Evolutionary conservation across 108 stramenopile species (phyloP), one percentile per base, ranked within the genome.

Genomic region (Cyclostephanos invisitatus): DNA sequence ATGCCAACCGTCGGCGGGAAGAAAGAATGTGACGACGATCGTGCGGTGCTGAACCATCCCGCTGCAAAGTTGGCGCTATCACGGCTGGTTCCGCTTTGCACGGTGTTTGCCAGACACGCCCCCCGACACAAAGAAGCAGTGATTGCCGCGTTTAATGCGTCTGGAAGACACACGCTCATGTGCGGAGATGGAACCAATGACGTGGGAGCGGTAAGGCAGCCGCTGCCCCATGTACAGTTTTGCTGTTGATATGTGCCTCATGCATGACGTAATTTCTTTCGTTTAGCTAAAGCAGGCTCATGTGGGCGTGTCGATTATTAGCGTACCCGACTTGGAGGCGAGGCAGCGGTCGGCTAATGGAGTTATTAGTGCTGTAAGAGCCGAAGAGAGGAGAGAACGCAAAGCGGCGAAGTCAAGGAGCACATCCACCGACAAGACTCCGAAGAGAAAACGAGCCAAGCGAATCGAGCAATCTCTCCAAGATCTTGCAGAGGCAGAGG

Each of bases 101-200:
- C 91, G 5, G 97, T 99, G 12, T 99, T 98, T 76, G 99, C 98
- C 1, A 78, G 99, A 60, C 95, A 95, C 38, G 89, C 93, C 21
- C 99, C 99, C 9, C 73, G 81, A n/a, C 98, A 99, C 59, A 99
- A 99, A 70, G 99, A 98, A 84, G 81, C 85, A 54, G 82, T 97
- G 20, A 77, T 99, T 44, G 88, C 93, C 3, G 91, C 97, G 7
- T 92, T 98, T 32, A 98, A 96, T 83, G 80, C 78, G 2, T 74
- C 83, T 22, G 97, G 97, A 10, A 66, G 64, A 36, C 68, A 73
- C 17, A 97, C 97, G 10, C 74, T 98, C n/a, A 97, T 97, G 95
- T 98, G 98, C 60, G 99, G 99, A 3, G 99, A 99, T 63, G 99
- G 99, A 8, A 97, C 96, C 22, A 98, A 98, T 78, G 99, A 99